These are phyloP conservation scores for Tulasnella sp. DNA, from an alignment of 768 basidiomycete genomes.

Conservation along the genomic window DNA sequence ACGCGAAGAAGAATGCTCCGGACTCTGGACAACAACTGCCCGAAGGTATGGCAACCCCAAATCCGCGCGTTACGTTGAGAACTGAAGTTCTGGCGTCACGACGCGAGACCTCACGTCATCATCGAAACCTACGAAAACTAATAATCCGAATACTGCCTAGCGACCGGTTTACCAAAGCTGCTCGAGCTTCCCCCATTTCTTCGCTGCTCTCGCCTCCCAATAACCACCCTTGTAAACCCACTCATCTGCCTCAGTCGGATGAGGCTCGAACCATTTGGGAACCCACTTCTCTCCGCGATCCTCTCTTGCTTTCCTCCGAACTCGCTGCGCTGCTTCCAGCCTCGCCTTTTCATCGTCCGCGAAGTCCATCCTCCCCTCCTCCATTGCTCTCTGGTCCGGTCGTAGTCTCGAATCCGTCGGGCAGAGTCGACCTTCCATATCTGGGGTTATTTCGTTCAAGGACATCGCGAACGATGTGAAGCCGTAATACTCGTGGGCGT, in stretches of 20 bases:
- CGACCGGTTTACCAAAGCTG: conserved; percentile 20
- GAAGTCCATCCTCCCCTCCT: conserved; percentile 64
- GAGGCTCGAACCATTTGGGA: conserved; percentile 68
- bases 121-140: too few relatives aligned
- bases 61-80: not conserved
- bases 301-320: conserved; percentile 57
- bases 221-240: conserved; percentile 79
- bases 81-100: not conserved
- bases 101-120: not conserved
- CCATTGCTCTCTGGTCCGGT: conserved; percentile 78
- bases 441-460: conserved; percentile 72
- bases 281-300: conserved; percentile 44
- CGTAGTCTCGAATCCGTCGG: conserved; percentile 78
- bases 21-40: not conserved
- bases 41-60: not conserved
- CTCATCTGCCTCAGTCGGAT: conserved; percentile 46
- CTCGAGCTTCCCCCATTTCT: conserved; percentile 46
- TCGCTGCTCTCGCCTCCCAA: conserved; percentile 68
- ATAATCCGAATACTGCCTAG: not conserved
- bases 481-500: conserved; percentile 70
- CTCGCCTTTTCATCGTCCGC: conserved; percentile 71
- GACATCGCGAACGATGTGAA: conserved; percentile 77
- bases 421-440: conserved; percentile 58
- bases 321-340: conserved; percentile 75
- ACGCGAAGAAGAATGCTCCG: too few relatives aligned